Evolutionary conservation across 305 asterid genomes (phyloP).

Genomic region (Solanum chacoense): DNA sequence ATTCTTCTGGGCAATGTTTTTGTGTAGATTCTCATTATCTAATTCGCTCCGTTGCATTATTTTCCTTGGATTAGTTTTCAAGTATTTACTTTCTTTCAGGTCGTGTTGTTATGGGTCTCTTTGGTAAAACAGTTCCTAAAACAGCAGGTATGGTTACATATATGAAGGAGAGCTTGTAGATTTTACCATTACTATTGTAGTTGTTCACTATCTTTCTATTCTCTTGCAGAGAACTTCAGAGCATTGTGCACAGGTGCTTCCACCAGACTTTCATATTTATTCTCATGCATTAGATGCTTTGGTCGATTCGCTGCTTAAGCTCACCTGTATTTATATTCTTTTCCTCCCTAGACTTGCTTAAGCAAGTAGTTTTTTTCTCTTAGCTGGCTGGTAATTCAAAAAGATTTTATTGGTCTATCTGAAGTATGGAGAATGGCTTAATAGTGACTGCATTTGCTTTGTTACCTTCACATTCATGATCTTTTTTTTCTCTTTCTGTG

Average conservation of each 20-base stretch:
- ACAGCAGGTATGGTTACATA: slow-evolving; percentile 56
- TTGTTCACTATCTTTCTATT: slow-evolving; percentile 3
- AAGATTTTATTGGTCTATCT: neutral
- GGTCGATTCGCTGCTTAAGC: neutral
- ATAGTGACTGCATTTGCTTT: neutral
- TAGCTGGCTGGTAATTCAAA: neutral
- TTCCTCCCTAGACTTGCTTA: neutral
- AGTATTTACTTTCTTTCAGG: slow-evolving; percentile 30
- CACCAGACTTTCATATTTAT: neutral
- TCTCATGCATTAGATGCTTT: neutral
- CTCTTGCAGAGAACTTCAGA: slow-evolving; percentile 64
- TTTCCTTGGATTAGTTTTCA: neutral
- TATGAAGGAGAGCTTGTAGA: neutral
- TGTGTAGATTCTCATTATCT: neutral
- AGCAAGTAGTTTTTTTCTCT: neutral
- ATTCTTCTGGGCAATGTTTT: neutral
- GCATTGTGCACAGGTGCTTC: slow-evolving; percentile 68
- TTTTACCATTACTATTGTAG: neutral
- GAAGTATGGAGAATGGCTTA: neutral
- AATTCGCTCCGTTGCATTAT: neutral
- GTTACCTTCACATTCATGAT: neutral
- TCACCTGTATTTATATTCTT: neutral
- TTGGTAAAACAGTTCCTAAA: slow-evolving; percentile 90
- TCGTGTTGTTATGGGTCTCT: slow-evolving; percentile 84
- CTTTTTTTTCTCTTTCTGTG: neutral